These are phyloP conservation scores for Lumnitzera racemosa DNA, from an alignment of 345 rosid species.

Conservation along the genomic window DNA sequence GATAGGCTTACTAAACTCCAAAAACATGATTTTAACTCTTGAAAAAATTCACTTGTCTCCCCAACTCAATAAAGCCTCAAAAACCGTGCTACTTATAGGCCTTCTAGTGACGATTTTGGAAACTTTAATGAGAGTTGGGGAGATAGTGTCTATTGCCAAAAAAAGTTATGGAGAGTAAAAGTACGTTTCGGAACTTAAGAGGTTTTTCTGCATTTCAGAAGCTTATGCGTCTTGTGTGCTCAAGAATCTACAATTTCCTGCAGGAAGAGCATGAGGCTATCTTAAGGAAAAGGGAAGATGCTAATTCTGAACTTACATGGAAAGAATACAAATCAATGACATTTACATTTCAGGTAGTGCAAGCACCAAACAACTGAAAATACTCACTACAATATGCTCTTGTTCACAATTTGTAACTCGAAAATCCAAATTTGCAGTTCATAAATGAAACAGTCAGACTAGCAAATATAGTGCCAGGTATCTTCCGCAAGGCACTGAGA, in stretches of 20 bases:
- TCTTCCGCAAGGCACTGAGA: conserved; percentile 77
- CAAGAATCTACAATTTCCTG: conserved; percentile 1
- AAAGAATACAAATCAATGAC: conserved; percentile 93
- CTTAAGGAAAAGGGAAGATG: conserved; percentile 43
- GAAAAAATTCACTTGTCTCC: not conserved
- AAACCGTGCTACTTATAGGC: too few relatives aligned
- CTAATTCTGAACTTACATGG: conserved; percentile 73
- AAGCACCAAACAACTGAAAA: conserved; percentile 2
- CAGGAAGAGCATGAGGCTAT: conserved; percentile 90
- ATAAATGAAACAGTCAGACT: conserved; percentile 87
- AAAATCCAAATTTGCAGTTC: conserved; percentile 40
- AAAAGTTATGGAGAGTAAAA: not conserved
- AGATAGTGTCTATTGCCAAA: not conserved
- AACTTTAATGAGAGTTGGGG: too few relatives aligned
- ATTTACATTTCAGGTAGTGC: conserved; percentile 78
- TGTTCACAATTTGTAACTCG: conserved; percentile 2
- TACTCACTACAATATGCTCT: not conserved
- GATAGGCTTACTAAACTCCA: too few relatives aligned
- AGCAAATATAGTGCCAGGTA: conserved; percentile 91
- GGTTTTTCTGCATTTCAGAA: too few relatives aligned
- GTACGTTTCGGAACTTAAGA: too few relatives aligned
- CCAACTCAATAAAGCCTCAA: not conserved
- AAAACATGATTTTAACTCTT: too few relatives aligned
- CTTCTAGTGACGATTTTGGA: too few relatives aligned
- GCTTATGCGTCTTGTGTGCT: too few relatives aligned